Evolutionary conservation across 2,329 filamentous ascomycete species (phyloP).

Genomic region (Alternaria panax): DNA sequence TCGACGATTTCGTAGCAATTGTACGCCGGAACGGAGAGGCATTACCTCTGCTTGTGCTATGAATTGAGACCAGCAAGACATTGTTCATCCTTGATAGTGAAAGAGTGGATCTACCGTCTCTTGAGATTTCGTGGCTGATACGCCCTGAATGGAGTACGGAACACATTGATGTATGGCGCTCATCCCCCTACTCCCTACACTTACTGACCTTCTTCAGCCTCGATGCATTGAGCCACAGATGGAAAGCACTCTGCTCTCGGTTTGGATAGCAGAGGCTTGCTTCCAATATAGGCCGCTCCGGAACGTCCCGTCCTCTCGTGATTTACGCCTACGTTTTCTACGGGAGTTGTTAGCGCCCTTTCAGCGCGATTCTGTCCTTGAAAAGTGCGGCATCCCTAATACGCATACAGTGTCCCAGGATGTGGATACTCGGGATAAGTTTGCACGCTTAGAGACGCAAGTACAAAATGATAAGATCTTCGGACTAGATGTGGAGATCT

Average conservation of each 20-base stretch:
- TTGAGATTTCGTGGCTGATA: background rate
- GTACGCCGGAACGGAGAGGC: background rate
- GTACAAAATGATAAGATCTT: background rate
- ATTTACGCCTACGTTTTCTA: slow-evolving; percentile 12
- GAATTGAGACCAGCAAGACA: background rate
- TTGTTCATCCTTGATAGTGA: background rate
- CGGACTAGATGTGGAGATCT: background rate
- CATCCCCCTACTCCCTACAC: background rate
- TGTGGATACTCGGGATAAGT: background rate
- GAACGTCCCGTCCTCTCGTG: background rate
- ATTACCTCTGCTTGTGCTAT: background rate
- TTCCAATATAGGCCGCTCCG: background rate
- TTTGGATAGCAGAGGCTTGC: slow-evolving; percentile 11
- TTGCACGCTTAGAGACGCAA: background rate
- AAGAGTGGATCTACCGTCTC: background rate
- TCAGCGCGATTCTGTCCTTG: slow-evolving; percentile 6
- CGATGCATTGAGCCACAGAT: background rate
- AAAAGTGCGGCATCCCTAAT: slow-evolving; percentile 1
- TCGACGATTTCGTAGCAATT: background rate
- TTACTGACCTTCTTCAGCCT: slow-evolving; percentile 6
- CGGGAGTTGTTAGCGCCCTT: slow-evolving; percentile 4
- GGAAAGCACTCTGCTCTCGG: slow-evolving; percentile 3
- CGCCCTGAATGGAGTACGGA: slow-evolving; percentile 3
- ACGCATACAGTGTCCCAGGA: background rate
- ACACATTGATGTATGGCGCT: slow-evolving; percentile 2